Base-by-base conservation (phyloP, 352 stramenopile genomes). In the Phytophthora rubi region DNA sequence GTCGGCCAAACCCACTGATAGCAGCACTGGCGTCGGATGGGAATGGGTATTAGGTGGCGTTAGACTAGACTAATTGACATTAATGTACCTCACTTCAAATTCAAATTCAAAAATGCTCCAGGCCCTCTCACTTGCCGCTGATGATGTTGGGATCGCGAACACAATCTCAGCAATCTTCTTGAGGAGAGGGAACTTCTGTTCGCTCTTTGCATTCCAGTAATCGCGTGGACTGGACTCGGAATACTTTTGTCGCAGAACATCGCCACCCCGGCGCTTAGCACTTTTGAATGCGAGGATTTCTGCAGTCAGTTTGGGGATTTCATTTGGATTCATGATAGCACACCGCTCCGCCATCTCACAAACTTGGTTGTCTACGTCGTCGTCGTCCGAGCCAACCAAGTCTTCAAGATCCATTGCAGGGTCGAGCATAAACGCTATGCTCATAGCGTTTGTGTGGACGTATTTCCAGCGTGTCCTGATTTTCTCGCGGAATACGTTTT, bases 381-480 rank as follows among this genome's bases (percentile, higher is more conserved):
- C 52, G 32, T 58, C 30, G 13, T 42, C 15, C 32, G 6, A 18
- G 1, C 33, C 52, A 15, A 58, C 28, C 28, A 58, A 26, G 32
- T 58, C 52, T 15, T 58, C 52, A 21, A 58, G 52, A 58, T 45
- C 21, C 12, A 21, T 58, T 3, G 52, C 15, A 2, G 52, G 30
- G 16, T 58, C 52, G 8, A 58, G 52, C 52, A 58, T 30, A 15
- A 58, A 58, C 13, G 52, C 52, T 13, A 58, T 16, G 4, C 15
- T n/a, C 52, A 58, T 58, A 16, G 32, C 52, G 45, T 58, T 58
- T 26, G 52, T 58, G 32, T 58, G 30, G 15, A 58, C 52, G 12
- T 58, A 58, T 15, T 47, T 58, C 52, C 52, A 58, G 5, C 52
- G 52, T 28, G 26, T 58, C 33, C 33, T 30, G 10, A 45, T 42